Conservation (phyloP, 2,329 filamentous ascomycete species). For the Neobulgaria alba region DNA sequence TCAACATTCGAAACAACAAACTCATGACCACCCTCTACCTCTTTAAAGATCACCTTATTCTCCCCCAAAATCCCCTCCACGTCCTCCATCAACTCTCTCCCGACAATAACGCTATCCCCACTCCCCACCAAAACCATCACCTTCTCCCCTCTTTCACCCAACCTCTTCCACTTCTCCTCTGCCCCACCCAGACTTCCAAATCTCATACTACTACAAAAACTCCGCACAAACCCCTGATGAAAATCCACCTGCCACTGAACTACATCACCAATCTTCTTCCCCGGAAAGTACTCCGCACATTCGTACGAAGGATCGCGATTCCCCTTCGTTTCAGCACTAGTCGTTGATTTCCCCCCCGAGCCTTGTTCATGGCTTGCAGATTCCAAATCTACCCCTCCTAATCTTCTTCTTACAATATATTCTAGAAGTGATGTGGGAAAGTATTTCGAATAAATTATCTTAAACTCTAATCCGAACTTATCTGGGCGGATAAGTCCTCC, state of each 20-base stretch:
- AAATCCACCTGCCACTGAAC: conserved; percentile 50
- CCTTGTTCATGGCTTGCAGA: conserved; percentile 3
- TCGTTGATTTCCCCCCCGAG: conserved; percentile 6
- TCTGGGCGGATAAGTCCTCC: conserved; percentile 59
- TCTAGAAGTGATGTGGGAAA: conserved; percentile 41
- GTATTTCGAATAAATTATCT: conserved; percentile 45
- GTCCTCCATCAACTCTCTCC: conserved; percentile 31
- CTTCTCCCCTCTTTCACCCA: conserved; percentile 40
- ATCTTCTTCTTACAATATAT: conserved; percentile 9
- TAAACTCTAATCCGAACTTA: conserved; percentile 41
- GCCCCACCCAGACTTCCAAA: conserved; percentile 46
- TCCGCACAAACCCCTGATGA: conserved; percentile 49
- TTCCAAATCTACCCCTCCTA: conserved; percentile 4
- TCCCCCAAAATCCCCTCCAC: conserved; percentile 18
- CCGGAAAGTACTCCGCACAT: conserved; percentile 14
- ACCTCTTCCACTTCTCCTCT: conserved; percentile 40
- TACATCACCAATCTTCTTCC: conserved; percentile 16
- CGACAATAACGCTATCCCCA: conserved; percentile 44
- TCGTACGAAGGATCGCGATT: conserved; percentile 14
- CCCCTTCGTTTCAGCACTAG: conserved; percentile 14
- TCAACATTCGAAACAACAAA: conserved; percentile 29
- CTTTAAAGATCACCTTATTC: conserved; percentile 40
- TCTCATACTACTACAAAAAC: conserved; percentile 50
- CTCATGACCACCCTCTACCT: conserved; percentile 49
- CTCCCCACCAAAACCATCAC: conserved; percentile 38